Evolutionary conservation across 805 yeast species (phyloP).

Genomic region (Saturnispora besseyi): DNA sequence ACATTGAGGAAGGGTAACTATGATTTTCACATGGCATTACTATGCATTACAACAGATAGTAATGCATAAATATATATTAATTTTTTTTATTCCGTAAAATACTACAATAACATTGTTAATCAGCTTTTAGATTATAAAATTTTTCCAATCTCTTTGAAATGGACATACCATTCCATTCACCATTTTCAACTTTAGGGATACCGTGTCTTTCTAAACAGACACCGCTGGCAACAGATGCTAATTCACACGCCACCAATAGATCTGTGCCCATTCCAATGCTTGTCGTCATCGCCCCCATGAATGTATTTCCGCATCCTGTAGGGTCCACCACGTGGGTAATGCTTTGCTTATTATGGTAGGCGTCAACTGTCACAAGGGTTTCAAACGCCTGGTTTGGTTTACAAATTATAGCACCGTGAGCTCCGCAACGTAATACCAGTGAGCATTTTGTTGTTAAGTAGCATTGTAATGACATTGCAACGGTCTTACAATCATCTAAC

Average conservation of each 20-base stretch:
- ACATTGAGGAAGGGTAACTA: too few relatives aligned
- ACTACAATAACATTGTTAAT: too few relatives aligned
- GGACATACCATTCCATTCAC: neutral
- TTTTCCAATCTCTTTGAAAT: neutral
- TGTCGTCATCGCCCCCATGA: neutral
- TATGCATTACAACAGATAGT: too few relatives aligned
- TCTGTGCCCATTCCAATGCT: neutral
- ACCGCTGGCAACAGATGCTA: neutral
- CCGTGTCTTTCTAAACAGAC: neutral
- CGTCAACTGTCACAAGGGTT: neutral
- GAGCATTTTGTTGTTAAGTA: neutral
- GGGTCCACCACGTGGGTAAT: neutral
- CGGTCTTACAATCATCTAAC: neutral
- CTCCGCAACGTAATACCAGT: neutral
- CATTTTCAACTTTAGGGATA: neutral
- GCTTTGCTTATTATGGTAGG: neutral
- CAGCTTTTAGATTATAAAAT: too few relatives aligned
- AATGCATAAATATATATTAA: too few relatives aligned
- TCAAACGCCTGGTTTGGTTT: neutral
- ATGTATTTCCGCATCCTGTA: neutral
- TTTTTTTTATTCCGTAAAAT: too few relatives aligned
- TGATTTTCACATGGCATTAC: too few relatives aligned
- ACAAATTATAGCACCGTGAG: neutral
- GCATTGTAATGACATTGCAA: neutral
- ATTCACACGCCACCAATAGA: neutral